Evolutionary conservation across 2,329 filamentous ascomycete genomes (phyloP).

Genomic region (Akanthomyces lecanii): DNA sequence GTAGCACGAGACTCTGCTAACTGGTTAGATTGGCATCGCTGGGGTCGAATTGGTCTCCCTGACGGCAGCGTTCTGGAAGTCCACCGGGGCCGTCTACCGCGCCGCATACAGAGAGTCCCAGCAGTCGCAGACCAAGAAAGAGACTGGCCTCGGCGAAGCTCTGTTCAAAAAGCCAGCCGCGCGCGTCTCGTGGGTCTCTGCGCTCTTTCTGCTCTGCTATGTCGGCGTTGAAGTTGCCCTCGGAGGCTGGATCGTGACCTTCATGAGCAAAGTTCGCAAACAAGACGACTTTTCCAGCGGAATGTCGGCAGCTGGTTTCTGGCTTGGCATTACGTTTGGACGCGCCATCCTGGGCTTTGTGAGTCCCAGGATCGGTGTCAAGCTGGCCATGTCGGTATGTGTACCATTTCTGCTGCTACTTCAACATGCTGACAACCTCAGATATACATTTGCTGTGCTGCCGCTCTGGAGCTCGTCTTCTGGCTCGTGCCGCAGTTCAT

Average conservation of each 20-base stretch:
- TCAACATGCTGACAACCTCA: constrained; percentile 19
- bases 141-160: constrained; percentile 22
- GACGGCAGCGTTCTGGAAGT: constrained; percentile 50
- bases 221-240: constrained; percentile 72
- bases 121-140: constrained; percentile 15
- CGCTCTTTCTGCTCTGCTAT: constrained; percentile 70
- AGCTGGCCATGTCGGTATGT: constrained; percentile 46
- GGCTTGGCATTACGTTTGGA: constrained; percentile 73
- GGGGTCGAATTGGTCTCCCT: constrained; percentile 50
- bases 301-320: constrained; percentile 75
- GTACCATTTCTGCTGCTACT: neutral
- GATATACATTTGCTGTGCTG: constrained; percentile 60
- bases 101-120: constrained; percentile 14
- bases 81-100: constrained; percentile 21
- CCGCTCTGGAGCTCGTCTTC: constrained; percentile 67
- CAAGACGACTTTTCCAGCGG: constrained; percentile 65
- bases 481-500: constrained; percentile 78
- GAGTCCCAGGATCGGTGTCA: constrained; percentile 68
- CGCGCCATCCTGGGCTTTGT: constrained; percentile 68
- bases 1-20: neutral
- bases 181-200: constrained; percentile 63
- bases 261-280: constrained; percentile 73
- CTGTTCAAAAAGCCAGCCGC: constrained; percentile 41
- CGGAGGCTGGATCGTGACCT: constrained; percentile 78
- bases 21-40: constrained; percentile 46